These are phyloP conservation scores for Fusarium sp. DNA, from an alignment of 2,329 filamentous ascomycete genomes.

Conservation along the genomic window DNA sequence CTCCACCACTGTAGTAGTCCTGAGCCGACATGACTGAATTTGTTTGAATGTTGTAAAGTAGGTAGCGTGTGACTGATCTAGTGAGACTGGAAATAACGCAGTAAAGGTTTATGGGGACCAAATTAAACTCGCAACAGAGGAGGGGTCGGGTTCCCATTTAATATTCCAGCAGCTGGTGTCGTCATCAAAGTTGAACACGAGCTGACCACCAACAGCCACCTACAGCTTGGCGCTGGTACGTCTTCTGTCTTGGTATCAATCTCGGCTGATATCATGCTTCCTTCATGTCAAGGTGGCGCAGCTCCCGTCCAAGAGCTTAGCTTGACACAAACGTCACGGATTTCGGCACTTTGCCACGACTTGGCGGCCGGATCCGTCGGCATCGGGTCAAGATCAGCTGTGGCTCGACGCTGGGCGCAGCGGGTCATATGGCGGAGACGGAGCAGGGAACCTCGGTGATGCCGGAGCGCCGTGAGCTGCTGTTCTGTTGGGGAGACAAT, in stretches of 20 bases:
- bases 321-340: not conserved
- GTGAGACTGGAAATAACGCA: not conserved
- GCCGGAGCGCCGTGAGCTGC: conserved; percentile 12
- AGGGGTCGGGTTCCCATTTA: conserved; percentile 27
- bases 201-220: not conserved
- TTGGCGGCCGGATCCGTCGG: conserved; percentile 39
- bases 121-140: not conserved
- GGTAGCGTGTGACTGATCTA: not conserved
- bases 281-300: conserved; percentile 30
- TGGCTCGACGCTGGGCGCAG: conserved; percentile 20
- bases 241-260: not conserved
- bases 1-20: conserved; percentile 38
- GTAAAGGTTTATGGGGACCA: not conserved
- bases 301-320: not conserved
- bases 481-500: not conserved
- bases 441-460: conserved; percentile 3
- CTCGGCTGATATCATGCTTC: conserved; percentile 38
- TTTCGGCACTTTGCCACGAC: conserved; percentile 26
- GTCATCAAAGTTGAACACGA: conserved; percentile 16
- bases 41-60: not conserved
- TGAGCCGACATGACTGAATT: conserved; percentile 37
- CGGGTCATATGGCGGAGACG: not conserved
- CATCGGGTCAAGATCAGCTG: conserved; percentile 11
- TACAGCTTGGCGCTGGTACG: conserved; percentile 15
- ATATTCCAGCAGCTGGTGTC: conserved; percentile 7